Evolutionary conservation across 768 basidiomycete genomes (phyloP), one percentile per base, ranked within the genome.

Genomic region (Cytidiella melzeri): DNA sequence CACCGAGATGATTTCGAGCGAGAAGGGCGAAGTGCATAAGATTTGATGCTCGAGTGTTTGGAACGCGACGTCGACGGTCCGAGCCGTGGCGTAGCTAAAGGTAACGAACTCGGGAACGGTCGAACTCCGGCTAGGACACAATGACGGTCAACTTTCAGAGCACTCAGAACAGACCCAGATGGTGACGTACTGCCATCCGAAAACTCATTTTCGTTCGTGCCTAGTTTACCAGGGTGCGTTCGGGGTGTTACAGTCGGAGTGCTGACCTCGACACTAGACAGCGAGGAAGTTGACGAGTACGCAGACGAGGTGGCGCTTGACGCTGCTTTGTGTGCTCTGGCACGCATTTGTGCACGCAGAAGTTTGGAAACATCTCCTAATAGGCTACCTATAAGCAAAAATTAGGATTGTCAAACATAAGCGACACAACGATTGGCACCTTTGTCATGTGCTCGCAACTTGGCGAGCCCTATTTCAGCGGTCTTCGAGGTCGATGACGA

Each of bases 1-100:
- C 6, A 50, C 45, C 4, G 27, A 11, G 42, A 45, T 6, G 47
- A 49, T 44, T 18, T 49, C 19, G 47, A 49, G 5, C 24, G 47
- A 43, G 26, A 41, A 2, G 38, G 47, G 25, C 41, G 21, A 25
- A n/a, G 45, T 6, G 30, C 30, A 34, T 34, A 15, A 7, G 30
- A 34, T 18, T 18, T 7, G 11, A 41, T 41, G 40, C 18, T 18
- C 18, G 40, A 9, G 7, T 11, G 23, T 7, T 7, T 11, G 11
- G 40, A 41, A 11, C 40, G 23, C 7, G 18, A 18, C 9, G 18
- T 41, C 19, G 40, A 18, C 40, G n/a, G 18, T 19, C 18, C 23
- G 40, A 24, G n/a, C 7, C 40, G 40, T 9, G 40, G 18, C 30
- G 30, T 25, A 24, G 42, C 42, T 43, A 24, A 24, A 25, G 30